Percentiles rank a stretch among this genome's conserved stretches.
Conservation (phyloP, 352 stramenopile genomes). For the Phytopythium mirpurense region DNA sequence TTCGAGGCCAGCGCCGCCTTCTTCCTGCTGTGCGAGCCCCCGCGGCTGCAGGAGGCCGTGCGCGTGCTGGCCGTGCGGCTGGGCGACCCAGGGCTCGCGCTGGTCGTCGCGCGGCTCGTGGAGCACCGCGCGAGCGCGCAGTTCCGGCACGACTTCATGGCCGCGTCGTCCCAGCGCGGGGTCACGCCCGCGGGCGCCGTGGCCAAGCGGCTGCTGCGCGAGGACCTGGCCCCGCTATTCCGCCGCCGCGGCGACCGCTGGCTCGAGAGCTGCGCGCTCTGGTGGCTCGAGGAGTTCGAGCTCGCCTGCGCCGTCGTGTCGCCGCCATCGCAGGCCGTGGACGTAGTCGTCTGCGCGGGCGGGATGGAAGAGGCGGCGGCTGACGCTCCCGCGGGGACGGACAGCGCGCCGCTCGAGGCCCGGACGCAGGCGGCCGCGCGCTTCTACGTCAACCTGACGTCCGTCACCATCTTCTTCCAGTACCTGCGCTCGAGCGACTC, state of each 20-base stretch:
- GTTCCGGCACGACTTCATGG: conserved; percentile 56
- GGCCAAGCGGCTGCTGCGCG: conserved; percentile 52
- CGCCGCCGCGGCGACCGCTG: conserved; percentile 53
- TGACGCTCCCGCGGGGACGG: no score
- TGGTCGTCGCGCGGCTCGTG: conserved; percentile 86
- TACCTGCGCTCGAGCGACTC: conserved; percentile 64
- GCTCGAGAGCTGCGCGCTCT: conserved; percentile 74
- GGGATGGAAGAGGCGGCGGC: no score
- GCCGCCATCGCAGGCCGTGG: conserved; percentile 60
- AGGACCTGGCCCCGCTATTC: conserved; percentile 67
- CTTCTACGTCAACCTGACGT: conserved; percentile 86
- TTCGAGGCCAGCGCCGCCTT: conserved; percentile 89
- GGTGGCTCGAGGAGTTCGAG: conserved; percentile 86
- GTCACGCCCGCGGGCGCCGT: conserved; percentile 52
- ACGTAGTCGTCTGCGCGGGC: conserved; percentile 31
- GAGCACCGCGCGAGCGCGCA: conserved; percentile 59
- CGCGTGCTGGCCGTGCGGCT: conserved; percentile 87
- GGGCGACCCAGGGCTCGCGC: conserved; percentile 83
- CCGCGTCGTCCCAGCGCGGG: conserved; percentile 25
- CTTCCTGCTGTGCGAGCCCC: conserved; percentile 91
- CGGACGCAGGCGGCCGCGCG: conserved; percentile 44
- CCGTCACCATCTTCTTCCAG: conserved; percentile 79
- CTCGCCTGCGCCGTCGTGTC: conserved; percentile 64
- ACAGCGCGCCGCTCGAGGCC: conserved; percentile 19
- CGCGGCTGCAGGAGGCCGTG: conserved; percentile 89